Base-by-base conservation (phyloP, 2,329 filamentous ascomycete genomes). In the Aspergillus ibericus region DNA sequence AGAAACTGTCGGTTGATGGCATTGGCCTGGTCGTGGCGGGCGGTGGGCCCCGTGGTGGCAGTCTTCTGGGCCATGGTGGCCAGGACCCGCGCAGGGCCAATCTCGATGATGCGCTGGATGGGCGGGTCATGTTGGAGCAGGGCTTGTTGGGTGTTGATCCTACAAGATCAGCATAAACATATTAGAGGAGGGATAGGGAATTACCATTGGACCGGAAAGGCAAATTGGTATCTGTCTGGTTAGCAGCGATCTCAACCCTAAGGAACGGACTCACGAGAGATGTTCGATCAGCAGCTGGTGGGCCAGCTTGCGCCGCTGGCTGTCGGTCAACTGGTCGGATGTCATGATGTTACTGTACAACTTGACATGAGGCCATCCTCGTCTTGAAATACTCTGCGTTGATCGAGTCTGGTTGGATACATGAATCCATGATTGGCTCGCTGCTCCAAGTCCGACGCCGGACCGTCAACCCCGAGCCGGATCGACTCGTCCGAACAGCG, bases 191-290 rank as follows among this genome's bases (percentile, higher is more conserved):
- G 9, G n/a, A 5, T n/a, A 25, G 3, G 16, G 18, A 15, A 6
- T 15, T 51, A 51, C 54, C 54, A 56, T 56, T 56, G 54, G 6
- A 56, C 54, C 18, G 54, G 54, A 44, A 50, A 56, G 7, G 54
- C 54, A 16, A 56, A 56, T 35, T 56, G 54, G 38, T 56, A 48
- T n/a, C 54, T 56, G 34, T 1, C n/a, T 3, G 10, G 29, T 32
- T 3, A 32, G 29, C 29, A 32, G 7, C 12, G 9, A 10, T 9
- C 10, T 10, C 7, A 32, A 32, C 29, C 29, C 7, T 32, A 32
- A 32, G 29, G 7, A 32, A 10, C 8, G 8, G 35, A 38, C 12
- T 38, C 34, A 38, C 35, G 35, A 38, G 35, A 38, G 35, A 38
- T 38, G 35, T 16, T 38, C 35, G 13, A 38, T 38, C 22, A 51